Percentiles rank a stretch among this genome's conserved stretches.
Conservation (phyloP, 2,329 filamentous ascomycete genomes). For the Colletotrichum viniferum region DNA sequence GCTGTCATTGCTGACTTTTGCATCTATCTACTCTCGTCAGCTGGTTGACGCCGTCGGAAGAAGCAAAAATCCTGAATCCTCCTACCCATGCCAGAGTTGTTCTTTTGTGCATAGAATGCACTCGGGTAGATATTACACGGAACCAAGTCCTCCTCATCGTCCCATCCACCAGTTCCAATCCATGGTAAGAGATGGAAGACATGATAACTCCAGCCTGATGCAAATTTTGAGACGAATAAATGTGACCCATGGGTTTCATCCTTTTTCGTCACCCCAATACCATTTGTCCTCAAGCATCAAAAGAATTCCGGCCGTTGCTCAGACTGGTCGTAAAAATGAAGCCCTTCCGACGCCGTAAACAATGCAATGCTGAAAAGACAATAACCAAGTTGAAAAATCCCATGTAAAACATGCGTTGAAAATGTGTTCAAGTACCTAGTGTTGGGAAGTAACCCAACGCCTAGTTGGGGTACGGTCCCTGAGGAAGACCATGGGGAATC, state of each 20-base stretch:
- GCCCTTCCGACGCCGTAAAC: slow-evolving; percentile 21
- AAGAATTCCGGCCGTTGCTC: not conserved
- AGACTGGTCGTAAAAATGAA: slow-evolving; percentile 7
- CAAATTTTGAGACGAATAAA: not conserved
- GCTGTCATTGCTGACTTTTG: slow-evolving; percentile 13
- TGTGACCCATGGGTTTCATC: slow-evolving; percentile 2
- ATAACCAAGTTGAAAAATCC: not conserved
- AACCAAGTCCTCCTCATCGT: not conserved
- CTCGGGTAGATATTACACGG: not conserved
- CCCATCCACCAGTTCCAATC: not conserved
- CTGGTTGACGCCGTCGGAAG: not conserved
- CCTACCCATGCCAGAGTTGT: not conserved
- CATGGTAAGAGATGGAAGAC: not conserved
- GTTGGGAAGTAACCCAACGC: slow-evolving; percentile 13
- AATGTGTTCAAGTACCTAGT: not conserved
- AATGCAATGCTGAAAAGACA: slow-evolving; percentile 20
- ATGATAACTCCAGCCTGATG: slow-evolving; percentile 16
- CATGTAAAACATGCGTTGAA: not conserved
- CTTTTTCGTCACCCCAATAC: not conserved
- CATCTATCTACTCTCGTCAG: slow-evolving; percentile 6
- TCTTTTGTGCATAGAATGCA: not conserved
- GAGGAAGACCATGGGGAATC: slow-evolving; percentile 23
- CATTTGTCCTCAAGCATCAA: not conserved
- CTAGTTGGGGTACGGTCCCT: slow-evolving; percentile 41
- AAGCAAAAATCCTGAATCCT: not conserved